Evolutionary conservation across 2,329 filamentous ascomycete species (phyloP).

Genomic region (Calonectria ilicicola): DNA sequence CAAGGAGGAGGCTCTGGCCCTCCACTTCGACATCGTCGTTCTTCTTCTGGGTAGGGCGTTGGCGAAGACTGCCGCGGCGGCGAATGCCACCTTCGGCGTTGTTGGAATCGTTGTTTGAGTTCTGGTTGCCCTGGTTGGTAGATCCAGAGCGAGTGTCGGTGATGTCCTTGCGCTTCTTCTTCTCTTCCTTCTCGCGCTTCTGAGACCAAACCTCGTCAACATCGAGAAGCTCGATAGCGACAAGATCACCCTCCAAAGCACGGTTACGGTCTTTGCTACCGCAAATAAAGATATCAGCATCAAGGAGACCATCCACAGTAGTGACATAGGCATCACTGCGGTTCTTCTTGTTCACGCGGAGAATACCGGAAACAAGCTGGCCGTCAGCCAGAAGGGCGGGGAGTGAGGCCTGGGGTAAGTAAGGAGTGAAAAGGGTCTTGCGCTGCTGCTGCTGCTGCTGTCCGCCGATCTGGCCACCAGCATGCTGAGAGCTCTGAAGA

Average conservation of each 20-base stretch:
- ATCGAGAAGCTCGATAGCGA: conserved; percentile 95
- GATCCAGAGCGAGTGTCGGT: conserved; percentile 88
- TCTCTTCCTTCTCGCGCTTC: conserved; percentile 99
- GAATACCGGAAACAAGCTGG: conserved; percentile 94
- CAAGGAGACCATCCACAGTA: conserved; percentile 85
- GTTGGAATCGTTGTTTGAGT: conserved; percentile 71
- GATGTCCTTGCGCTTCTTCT: conserved; percentile 99
- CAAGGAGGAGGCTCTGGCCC: conserved; percentile 93
- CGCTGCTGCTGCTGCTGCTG: conserved; percentile 89
- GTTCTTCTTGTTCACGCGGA: conserved; percentile 99
- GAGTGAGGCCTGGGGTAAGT: conserved; percentile 92
- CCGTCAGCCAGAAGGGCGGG: conserved; percentile 92
- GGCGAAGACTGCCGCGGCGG: conserved; percentile 92
- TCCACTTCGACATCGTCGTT: conserved; percentile 99
- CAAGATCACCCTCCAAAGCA: conserved; percentile 94
- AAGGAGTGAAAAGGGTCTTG: conserved; percentile 98
- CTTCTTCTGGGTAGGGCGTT: conserved; percentile 99
- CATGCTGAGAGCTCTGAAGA: conserved; percentile 78
- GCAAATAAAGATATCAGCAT: conserved; percentile 99
- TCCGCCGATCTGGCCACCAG: conserved; percentile 72
- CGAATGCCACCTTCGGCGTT: conserved; percentile 86
- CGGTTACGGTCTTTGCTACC: conserved; percentile 99
- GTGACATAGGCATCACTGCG: conserved; percentile 98
- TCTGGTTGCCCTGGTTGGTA: conserved; percentile 77
- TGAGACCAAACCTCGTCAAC: conserved; percentile 99